These are phyloP conservation scores for Kwoniella sp. DNA, from an alignment of 768 basidiomycete genomes.

Conservation along the genomic window DNA sequence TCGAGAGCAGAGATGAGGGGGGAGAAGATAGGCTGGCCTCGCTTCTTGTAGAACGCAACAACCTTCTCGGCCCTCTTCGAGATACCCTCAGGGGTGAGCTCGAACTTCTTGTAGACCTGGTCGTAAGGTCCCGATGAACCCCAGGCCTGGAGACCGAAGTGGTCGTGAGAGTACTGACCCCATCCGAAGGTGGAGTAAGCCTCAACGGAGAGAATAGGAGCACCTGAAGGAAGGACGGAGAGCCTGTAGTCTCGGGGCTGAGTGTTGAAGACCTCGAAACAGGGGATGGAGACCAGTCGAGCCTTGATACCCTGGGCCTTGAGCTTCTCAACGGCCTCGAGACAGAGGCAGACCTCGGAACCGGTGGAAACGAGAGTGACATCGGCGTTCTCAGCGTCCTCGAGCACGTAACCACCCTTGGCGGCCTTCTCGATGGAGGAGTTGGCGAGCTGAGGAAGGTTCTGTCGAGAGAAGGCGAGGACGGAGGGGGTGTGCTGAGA, in stretches of 20 bases:
- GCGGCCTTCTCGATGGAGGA: conserved; percentile 77
- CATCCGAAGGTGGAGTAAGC: conserved; percentile 76
- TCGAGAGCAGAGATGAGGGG: conserved; percentile 51
- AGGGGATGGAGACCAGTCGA: conserved; percentile 81
- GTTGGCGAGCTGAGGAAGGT: conserved; percentile 79
- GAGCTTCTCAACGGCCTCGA: conserved; percentile 80
- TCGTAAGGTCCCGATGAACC: conserved; percentile 86
- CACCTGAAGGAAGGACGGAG: conserved; percentile 79
- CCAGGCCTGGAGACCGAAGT: conserved; percentile 59
- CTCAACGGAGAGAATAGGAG: conserved; percentile 84
- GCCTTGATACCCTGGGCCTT: conserved; percentile 71
- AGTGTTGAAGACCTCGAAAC: conserved; percentile 76
- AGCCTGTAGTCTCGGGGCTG: conserved; percentile 75
- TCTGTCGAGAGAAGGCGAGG: conserved; percentile 44
- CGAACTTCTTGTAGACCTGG: conserved; percentile 76
- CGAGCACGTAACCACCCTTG: conserved; percentile 83
- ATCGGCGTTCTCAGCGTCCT: conserved; percentile 73
- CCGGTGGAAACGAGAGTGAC: conserved; percentile 85
- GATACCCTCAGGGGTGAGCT: conserved; percentile 54
- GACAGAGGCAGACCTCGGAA: conserved; percentile 74
- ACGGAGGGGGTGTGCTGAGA: conserved; percentile 71
- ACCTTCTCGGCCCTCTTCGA: conserved; percentile 79
- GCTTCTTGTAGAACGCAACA: conserved; percentile 75
- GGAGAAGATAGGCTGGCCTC: conserved; percentile 45
- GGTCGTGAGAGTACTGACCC: conserved; percentile 85